Conservation (phyloP, 495 filamentous ascomycete species). For the Podospora comata region DNA sequence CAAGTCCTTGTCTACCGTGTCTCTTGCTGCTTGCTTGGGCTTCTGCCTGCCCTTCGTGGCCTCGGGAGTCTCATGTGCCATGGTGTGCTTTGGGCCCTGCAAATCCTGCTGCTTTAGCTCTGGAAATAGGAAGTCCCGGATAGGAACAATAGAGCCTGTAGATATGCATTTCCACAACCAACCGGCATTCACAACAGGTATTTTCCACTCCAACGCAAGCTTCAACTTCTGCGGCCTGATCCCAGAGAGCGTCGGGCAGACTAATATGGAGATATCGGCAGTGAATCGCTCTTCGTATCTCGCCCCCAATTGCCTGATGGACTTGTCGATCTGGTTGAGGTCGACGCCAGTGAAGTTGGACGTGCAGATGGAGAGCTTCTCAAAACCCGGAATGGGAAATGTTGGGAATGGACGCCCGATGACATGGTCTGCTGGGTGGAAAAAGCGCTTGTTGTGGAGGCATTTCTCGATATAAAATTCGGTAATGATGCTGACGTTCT, state of each 20-base stretch:
- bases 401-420: slow-evolving; percentile 69
- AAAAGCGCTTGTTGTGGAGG: slow-evolving; percentile 66
- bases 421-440: slow-evolving; percentile 66
- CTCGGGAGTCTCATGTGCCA: neutral
- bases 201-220: slow-evolving; percentile 65
- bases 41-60: slow-evolving; percentile 9
- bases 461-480: slow-evolving; percentile 94
- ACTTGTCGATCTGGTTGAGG: slow-evolving; percentile 74
- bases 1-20: slow-evolving; percentile 25
- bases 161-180: slow-evolving; percentile 85
- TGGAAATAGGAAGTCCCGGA: slow-evolving; percentile 37
- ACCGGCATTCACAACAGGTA: slow-evolving; percentile 70
- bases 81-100: neutral
- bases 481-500: slow-evolving; percentile 59
- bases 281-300: slow-evolving; percentile 74
- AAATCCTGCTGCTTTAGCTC: slow-evolving; percentile 32
- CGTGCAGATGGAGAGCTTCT: slow-evolving; percentile 66
- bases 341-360: slow-evolving; percentile 83
- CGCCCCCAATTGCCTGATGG: slow-evolving; percentile 71
- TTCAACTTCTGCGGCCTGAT: slow-evolving; percentile 74
- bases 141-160: slow-evolving; percentile 38
- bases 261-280: slow-evolving; percentile 60
- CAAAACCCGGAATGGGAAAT: slow-evolving; percentile 68
- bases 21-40: slow-evolving; percentile 8
- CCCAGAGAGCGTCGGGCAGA: slow-evolving; percentile 55